Base-by-base conservation (phyloP, 1,139 yeast species). In the Yamadazyma dendronema region DNA sequence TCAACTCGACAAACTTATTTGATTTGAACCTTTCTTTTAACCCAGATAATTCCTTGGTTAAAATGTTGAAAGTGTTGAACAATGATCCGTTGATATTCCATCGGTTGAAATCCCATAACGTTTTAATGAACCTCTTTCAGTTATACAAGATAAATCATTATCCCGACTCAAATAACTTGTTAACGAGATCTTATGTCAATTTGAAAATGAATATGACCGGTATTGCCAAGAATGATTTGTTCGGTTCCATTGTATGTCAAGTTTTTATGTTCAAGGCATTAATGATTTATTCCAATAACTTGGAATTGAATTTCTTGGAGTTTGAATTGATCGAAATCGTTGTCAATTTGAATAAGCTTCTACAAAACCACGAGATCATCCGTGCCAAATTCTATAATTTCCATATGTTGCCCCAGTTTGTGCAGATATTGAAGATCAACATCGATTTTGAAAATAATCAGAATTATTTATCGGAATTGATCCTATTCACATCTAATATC, bases 351-450 rank as follows among this genome's bases (percentile, higher is more conserved):
- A 61, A 57, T 39, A 32, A 42, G 4, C 37, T 49, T 12, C 48
- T 66, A 25, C 48, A 49, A n/a, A 56, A 55, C 40, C 51, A 51
- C 31, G 65, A 62, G 30, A 38, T 56, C 22, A 53, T 42, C 39
- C 58, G 61, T 37, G 50, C 65, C 3, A 59, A 61, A 35, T 53
- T 65, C 43, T 57, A 67, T 27, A 65, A 64, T 41, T 62, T 57
- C 45, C 68, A 65, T 39, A 40, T 65, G 17, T 46, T 65, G 15
- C 68, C 67, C 22, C 70, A 65, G 27, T 49, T 67, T 31, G 47
- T 67, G 16, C 72, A 65, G 38, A 43, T 65, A 16, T 46, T 67
- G 30, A 63, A 60, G 42, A 49, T 62, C 11, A 50, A 54, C 15
- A 50, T 64, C 15, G 62, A 59, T 35, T 43, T 55, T 32, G 62